phyloP scores from a whole-genome alignment of 73 alveolate genomes.

The Tetrahymena thermophila region DNA sequence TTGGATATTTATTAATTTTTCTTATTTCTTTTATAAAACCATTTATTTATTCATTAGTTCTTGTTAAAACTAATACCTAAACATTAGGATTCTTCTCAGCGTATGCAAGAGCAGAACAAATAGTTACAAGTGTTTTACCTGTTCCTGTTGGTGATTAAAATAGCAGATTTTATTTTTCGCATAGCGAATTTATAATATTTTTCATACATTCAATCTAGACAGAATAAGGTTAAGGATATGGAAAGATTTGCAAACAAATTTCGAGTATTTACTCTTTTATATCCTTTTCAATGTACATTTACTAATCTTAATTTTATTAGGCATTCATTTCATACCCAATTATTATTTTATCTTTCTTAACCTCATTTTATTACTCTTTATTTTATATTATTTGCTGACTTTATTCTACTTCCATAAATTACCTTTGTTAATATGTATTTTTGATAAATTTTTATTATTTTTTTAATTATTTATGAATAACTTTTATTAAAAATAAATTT shows the following conservation, averaged over 20 bases:
- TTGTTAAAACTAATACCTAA: not conserved
- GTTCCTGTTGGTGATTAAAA: slow-evolving; percentile 81
- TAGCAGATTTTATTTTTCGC: not conserved
- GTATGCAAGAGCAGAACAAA: slow-evolving; percentile 60
- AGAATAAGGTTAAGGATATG: not conserved
- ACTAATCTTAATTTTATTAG: not conserved
- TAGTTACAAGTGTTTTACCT: slow-evolving; percentile 70
- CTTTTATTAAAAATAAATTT: no score
- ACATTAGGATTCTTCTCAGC: not conserved
- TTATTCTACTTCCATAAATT: not conserved
- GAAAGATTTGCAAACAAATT: not conserved
- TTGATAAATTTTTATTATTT: no score
- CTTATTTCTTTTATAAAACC: not conserved
- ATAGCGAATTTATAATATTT: not conserved
- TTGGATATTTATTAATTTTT: not conserved
- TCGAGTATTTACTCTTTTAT: not conserved
- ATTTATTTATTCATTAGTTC: not conserved
- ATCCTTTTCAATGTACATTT: not conserved
- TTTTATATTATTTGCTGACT: no score
- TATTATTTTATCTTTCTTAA: not conserved
- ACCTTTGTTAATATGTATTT: not conserved
- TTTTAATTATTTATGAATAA: no score
- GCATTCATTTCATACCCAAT: not conserved
- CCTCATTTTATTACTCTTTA: not conserved
- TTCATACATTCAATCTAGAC: not conserved